Conservation (phyloP, 2,329 filamentous ascomycete species). For the Penicillium sp. region DNA sequence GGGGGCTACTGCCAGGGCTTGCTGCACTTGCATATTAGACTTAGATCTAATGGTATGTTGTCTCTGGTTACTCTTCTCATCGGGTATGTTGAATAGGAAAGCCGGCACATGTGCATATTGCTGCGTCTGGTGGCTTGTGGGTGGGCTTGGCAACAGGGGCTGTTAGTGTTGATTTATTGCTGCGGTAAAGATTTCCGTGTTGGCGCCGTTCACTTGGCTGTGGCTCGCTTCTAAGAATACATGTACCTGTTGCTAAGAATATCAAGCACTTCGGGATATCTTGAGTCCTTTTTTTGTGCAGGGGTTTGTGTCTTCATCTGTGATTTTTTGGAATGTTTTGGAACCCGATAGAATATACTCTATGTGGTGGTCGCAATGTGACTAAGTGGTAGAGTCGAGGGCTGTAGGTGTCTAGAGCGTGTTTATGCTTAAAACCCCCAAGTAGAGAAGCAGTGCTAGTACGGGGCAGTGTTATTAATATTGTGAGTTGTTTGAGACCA, state of each 20-base stretch:
- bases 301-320: not conserved
- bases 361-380: no score
- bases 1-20: not conserved
- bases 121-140: slow-evolving; percentile 3
- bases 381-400: no score
- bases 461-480: not conserved
- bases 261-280: not conserved
- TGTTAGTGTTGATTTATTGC: not conserved
- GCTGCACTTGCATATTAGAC: not conserved
- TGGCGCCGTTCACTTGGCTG: not conserved
- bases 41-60: not conserved
- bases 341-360: no score
- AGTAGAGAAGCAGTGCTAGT: no score
- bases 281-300: not conserved
- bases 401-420: no score
- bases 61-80: not conserved
- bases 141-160: slow-evolving; percentile 3
- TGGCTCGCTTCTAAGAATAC: slow-evolving; percentile 6
- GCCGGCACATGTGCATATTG: not conserved
- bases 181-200: not conserved
- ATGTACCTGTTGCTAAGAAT: not conserved
- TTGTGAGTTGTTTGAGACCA: not conserved
- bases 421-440: no score
- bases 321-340: not conserved
- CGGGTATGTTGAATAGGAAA: not conserved